phyloP scores from a whole-genome alignment of 495 filamentous ascomycete genomes.

The Neurospora tetrasperma region DNA sequence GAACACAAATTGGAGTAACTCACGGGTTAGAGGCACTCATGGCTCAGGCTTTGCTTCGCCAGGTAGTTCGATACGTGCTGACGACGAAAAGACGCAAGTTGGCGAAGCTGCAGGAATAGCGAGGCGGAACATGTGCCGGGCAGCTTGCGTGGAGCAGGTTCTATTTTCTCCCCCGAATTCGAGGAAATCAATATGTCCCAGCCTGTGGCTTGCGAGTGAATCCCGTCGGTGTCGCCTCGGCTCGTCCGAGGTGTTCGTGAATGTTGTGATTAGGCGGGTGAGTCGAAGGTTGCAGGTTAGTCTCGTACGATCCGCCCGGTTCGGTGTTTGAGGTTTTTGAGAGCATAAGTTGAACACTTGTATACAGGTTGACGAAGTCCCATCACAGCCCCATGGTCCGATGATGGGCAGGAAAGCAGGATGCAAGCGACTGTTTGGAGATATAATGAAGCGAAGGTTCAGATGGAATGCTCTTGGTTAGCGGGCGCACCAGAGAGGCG shows the following conservation, averaged over 20 bases:
- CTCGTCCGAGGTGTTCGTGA: background rate
- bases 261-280: background rate
- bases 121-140: background rate
- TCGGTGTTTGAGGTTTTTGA: background rate
- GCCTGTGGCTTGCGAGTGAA: background rate
- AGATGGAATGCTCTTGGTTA: background rate
- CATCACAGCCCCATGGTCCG: background rate
- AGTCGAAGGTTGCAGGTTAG: background rate
- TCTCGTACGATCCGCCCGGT: background rate
- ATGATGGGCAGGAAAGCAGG: background rate
- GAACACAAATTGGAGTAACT: background rate
- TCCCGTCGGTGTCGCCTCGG: background rate
- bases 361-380: background rate
- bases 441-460: background rate
- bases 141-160: background rate
- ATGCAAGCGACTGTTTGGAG: background rate
- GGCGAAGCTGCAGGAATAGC: background rate
- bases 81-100: background rate
- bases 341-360: background rate
- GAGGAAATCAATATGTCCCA: background rate
- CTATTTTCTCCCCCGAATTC: background rate
- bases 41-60: background rate
- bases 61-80: background rate
- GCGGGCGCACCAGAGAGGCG: background rate
- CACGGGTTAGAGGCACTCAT: background rate